Evolutionary conservation across 106 monocot species (phyloP), one percentile per base, ranked within the genome.

Genomic region (Phalaenopsis equestris): DNA sequence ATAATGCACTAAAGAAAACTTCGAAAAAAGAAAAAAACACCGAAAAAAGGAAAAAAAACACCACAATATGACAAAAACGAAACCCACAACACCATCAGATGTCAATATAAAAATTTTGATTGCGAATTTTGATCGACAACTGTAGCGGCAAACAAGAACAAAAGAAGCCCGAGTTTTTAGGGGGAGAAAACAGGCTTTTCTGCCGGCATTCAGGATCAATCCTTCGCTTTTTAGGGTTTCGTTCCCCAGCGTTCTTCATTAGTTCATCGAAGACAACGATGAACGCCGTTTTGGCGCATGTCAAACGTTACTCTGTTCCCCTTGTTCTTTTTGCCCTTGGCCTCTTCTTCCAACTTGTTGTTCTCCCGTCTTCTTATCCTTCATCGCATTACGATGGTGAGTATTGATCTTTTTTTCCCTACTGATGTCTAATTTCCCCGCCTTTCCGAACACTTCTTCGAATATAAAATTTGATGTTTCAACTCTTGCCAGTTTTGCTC

Each of bases 341-440:
- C 17, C 82, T 98, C 86, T 86, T 98, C 86, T 98, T 92, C 85
- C 92, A 98, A 67, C 89, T 98, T 76, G 80, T 92, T 79, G 84
- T 94, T 72, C 89, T 94, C 45, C 98, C 98, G 23, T 77, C 83
- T 38, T 85, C 92, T 17, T 94, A 82, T 79, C 94, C 98, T 30
- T 68, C 85, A 16, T 81, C 89, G 39, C 98, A 98, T 79, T 98
- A 94, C 84, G 89, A 94, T 46, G 86, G 97, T 92, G 75, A 85
- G 2, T 70, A 70, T 70, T 39, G 38, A 8, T 67, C 64, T 18
- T 41, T 56, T 16, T 1, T 23, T 36, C 21, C 41, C 37, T 41
- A 21, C 36, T 24, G 72, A 52, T 46, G 67, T 47, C 9, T 77
- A 37, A 65, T 52, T 12, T 1, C 38, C 14, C 3, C 24, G 6